Evolutionary conservation across 768 basidiomycete genomes (phyloP).

Genomic region (Coprinellus aureogranulatus): DNA sequence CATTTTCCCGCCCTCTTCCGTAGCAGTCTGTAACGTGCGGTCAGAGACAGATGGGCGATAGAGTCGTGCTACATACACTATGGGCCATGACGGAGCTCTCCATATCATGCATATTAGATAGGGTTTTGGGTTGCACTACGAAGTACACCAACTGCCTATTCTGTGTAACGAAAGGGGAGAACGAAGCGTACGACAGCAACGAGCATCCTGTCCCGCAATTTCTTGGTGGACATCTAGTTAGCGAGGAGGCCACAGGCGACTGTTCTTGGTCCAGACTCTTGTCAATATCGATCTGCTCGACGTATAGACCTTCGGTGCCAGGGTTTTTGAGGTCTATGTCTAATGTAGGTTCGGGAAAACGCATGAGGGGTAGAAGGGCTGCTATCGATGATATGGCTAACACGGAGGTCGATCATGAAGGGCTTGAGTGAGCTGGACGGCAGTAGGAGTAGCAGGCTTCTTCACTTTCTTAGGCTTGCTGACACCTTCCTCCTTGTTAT

Average conservation of each 20-base stretch:
- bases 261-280: constrained; percentile 93
- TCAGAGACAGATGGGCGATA: too few species aligned
- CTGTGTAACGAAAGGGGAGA: too few species aligned
- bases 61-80: too few species aligned
- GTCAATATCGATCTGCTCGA: constrained; percentile 97
- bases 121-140: constrained; percentile 89
- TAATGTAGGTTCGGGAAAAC: constrained; percentile 1
- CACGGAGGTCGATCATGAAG: constrained; percentile 95
- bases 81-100: constrained; percentile 99
- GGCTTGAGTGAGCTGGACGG: constrained; percentile 83
- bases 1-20: constrained; percentile 84
- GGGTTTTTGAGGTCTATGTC: constrained; percentile 91
- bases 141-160: too few species aligned
- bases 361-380: background rate
- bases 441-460: constrained; percentile 42
- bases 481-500: constrained; percentile 35
- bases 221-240: constrained; percentile 91
- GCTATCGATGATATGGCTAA: constrained; percentile 92
- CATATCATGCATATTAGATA: constrained; percentile 94
- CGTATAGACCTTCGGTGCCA: constrained; percentile 93
- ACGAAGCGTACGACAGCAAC: too few species aligned
- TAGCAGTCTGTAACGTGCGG: constrained; percentile 79
- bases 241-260: constrained; percentile 97
- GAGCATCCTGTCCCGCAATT: constrained; percentile 82
- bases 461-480: constrained; percentile 42